These are phyloP conservation scores for Syzygium syzygioides DNA, from an alignment of 441 rosid genomes.

Conservation along the genomic window DNA sequence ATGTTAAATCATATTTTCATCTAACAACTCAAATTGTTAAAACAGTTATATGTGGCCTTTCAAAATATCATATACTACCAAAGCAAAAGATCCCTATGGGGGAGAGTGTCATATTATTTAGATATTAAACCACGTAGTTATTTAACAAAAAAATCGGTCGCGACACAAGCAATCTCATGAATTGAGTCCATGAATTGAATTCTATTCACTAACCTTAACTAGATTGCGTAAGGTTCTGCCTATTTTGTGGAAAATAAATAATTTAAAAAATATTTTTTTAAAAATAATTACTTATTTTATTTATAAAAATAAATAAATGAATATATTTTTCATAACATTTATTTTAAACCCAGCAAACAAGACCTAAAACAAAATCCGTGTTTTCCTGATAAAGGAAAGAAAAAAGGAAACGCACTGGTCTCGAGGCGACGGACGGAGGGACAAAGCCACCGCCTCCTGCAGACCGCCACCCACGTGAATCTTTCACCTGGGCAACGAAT, in stretches of 20 bases:
- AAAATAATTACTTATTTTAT: no score
- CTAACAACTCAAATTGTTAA: background rate
- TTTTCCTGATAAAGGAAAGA: background rate
- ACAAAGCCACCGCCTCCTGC: background rate
- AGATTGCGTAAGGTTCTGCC: background rate
- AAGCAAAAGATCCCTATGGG: background rate
- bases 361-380: background rate
- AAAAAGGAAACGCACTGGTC: background rate
- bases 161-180: background rate
- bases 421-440: background rate
- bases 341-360: background rate
- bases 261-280: no score
- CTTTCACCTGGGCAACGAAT: background rate
- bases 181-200: background rate
- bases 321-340: no score
- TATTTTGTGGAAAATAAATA: no score
- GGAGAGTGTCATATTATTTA: background rate
- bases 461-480: background rate
- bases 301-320: fast-evolving
- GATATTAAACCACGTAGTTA: background rate
- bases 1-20: background rate
- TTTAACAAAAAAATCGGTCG: fast-evolving
- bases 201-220: background rate
- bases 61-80: background rate
- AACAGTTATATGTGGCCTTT: background rate